Evolutionary conservation across 202 grass and related monocot species (phyloP), one percentile per base, ranked within the genome.

Genomic region (Setaria italica): DNA sequence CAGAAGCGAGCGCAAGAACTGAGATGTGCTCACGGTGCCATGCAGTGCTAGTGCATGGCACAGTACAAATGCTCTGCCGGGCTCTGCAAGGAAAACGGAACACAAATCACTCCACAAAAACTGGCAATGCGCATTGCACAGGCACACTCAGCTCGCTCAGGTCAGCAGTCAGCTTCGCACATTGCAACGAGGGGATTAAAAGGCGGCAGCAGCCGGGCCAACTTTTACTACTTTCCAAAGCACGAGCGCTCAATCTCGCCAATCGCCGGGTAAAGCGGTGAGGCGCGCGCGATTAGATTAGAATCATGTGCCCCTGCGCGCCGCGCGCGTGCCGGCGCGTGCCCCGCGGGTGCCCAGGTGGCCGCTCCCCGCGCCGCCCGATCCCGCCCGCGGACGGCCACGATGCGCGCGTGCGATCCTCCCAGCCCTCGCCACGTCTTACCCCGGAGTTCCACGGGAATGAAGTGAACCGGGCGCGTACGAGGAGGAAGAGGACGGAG

Each of bases 291-390:
- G 39, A 78, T 50, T 77, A 72, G 37, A 65, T 10, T 67, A 67
- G 46, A 34, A 67, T 73, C 80, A 43, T 63, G 88, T 87, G 88
- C 34, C 84, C 60, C 41, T 47, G 74, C 67, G 79, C 68, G 80
- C 62, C 75, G 69, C 69, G 75, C 89, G 75, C 75, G 89, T 87
- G 89, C 62, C 82, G 69, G 68, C 80, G 33, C 80, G 89, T 87
- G 88, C 75, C 48, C 8, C 8, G 0, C n/a, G 41, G 58, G 50
- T 30, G 84, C 45, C 69, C 54, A 32, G 69, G 16, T 90, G 85
- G 75, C 80, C 54, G 6, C 48, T 37, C 15, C 19, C 12, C 8
- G 0, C 0, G 7, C 80, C 80, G 80, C 55, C 34, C 75, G 89
- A 90, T 90, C 75, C 6, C 39, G 15, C 4, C 0, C 47, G 30